Evolutionary conservation across 371 early-diverging fungal genomes (phyloP).

Genomic region (Apophysomyces variabilis): DNA sequence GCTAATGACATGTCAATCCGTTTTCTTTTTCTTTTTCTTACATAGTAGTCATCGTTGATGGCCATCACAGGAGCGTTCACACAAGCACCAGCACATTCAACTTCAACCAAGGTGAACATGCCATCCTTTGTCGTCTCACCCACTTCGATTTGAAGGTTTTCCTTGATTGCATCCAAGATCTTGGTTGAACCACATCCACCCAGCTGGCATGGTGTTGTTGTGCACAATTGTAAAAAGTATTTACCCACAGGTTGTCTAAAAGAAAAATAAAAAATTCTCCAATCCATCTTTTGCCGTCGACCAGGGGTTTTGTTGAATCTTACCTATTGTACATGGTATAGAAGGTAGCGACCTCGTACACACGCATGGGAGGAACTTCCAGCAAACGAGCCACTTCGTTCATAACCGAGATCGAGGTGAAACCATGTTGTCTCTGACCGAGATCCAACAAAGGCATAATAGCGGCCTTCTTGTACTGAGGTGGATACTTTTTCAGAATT

Average conservation of each 20-base stretch:
- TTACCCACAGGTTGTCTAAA: slow-evolving; percentile 94
- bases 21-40: slow-evolving; percentile 34
- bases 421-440: slow-evolving; percentile 95
- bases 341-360: slow-evolving; percentile 99
- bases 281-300: background rate
- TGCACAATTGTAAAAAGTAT: slow-evolving; percentile 97
- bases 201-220: slow-evolving; percentile 97
- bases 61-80: slow-evolving; percentile 98
- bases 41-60: slow-evolving; percentile 97
- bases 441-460: slow-evolving; percentile 95
- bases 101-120: slow-evolving; percentile 96
- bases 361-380: slow-evolving; percentile 98
- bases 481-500: slow-evolving; percentile 93
- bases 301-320: background rate
- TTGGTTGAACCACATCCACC: slow-evolving; percentile 86
- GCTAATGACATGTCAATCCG: too few relatives aligned
- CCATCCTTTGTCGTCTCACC: slow-evolving; percentile 96
- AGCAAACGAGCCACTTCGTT: slow-evolving; percentile 93
- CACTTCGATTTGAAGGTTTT: slow-evolving; percentile 87
- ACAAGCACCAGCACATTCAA: slow-evolving; percentile 99
- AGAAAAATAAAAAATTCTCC: background rate
- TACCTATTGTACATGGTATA: slow-evolving; percentile 99
- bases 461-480: slow-evolving; percentile 98
- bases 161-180: slow-evolving; percentile 86
- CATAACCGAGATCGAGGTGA: slow-evolving; percentile 94